Evolutionary conservation across 1,139 yeast species (phyloP), one percentile per base, ranked within the genome.

Genomic region (Saccharomyces hybrid): DNA sequence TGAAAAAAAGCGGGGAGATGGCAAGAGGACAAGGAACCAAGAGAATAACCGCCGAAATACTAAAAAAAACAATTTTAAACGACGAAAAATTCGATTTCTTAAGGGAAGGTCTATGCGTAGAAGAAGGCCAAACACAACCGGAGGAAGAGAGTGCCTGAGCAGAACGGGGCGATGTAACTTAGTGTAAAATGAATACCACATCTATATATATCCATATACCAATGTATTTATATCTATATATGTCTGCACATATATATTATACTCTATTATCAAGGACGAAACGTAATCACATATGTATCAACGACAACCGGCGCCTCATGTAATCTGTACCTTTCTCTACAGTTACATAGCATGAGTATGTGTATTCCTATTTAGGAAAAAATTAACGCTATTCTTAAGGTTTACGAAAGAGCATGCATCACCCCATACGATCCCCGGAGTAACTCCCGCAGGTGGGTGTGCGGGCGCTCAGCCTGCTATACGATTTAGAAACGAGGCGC

Each of bases 21-120:
- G 96, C 97, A 8, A 81, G 84, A 55, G 75, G 77, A 54, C 79
- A 82, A 55, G 95, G 95, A 14, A 85, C 85, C 34, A 86, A 88
- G 66, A 80, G 96, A 62, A 88, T 93, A 13, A 83, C 85, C 38
- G 93, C 96, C 0, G 83, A 87, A 47, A 95, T 90, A 62, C 80
- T 93, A 57, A 84, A 89, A 63, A 81, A 84, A 54, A 96, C 98
- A 0, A 90, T 93, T 42, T 81, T 84, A 69, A 79, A 79, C 54
- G 89, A 89, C 55, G 99, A 93, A 69, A 91, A 87, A 68, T 93
- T 93, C 72, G 99, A 93, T 72, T 93, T 93, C 65, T 73, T 89
- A 65, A 86, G 85, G 52, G 96, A 88, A 55, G 64, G 67, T 51
- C 64, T 72, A 29, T 66, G 71, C 53, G 72, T 67, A 26, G 65